phyloP scores from a whole-genome alignment of 2,329 filamentous ascomycete genomes.

The Botryosphaeria dothidea region DNA sequence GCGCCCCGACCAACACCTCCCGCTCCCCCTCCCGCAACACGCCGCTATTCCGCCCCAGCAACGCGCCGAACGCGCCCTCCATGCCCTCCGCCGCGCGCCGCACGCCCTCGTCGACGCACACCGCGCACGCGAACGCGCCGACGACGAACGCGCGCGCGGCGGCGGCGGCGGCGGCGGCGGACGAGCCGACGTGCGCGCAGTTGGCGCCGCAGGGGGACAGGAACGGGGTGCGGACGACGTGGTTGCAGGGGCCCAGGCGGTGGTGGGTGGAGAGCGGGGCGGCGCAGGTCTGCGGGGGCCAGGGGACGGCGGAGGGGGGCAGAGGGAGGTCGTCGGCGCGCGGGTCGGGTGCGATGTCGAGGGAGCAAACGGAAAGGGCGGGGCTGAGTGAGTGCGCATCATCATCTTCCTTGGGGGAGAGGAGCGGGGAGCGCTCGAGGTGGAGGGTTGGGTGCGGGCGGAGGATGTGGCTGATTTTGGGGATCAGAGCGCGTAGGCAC shows the following conservation, averaged over 20 bases:
- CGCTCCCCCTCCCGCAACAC: neutral
- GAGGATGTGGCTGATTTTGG: neutral
- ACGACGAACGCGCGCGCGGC: neutral
- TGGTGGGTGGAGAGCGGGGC: constrained; percentile 9
- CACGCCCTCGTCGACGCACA: neutral
- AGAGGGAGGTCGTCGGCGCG: neutral
- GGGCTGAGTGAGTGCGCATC: neutral
- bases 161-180: neutral
- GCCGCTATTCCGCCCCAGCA: neutral
- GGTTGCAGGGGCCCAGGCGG: neutral
- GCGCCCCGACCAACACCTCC: neutral
- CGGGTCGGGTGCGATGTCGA: no score
- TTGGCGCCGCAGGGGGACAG: constrained; percentile 1
- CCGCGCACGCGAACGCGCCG: neutral
- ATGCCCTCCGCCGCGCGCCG: neutral
- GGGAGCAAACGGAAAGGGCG: no score
- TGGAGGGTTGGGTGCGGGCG: neutral
- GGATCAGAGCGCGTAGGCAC: neutral
- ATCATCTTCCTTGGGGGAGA: no score
- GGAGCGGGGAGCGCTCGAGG: neutral
- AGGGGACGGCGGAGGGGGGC: neutral
- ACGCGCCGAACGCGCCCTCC: neutral
- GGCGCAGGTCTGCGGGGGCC: constrained; percentile 2
- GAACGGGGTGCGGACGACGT: constrained; percentile 1
- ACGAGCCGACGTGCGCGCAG: neutral